Base-by-base conservation (phyloP, 306 rosid species). In the Glycine tomentella region DNA sequence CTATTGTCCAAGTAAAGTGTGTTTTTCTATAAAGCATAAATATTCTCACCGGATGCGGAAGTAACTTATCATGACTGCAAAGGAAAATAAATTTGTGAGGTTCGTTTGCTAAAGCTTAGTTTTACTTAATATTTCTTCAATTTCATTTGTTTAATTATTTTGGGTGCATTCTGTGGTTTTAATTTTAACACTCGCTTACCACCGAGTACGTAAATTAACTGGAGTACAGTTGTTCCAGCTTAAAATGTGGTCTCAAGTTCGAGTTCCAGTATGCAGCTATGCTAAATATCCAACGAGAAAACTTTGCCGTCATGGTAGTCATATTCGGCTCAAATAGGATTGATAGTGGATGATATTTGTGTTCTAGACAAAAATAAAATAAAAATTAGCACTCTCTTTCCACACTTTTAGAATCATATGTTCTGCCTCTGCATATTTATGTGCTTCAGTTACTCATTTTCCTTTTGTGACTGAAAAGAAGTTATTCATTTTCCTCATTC, bases 41-140 rank as follows among this genome's bases (percentile, higher is more conserved):
- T 51, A 77, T 69, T 51, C 77, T 72, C 48, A 25, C 69, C 57
- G 66, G 48, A 42, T 51, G 64, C 9, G 4, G 75, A 64, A 70
- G 38, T 49, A 62, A 72, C 33, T 61, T 79, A 83, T 31, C 80
- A 90, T 94, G 97, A 66, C 75, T 46, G 7, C 74, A 44, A 80
- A 62, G 84, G 85, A 74, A 78, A 63, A 46, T 14, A 88, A 77
- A 74, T 86, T 83, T 90, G 89, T 88, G 52, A 94, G 97, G 98
- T 94, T 80, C 66, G 92, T 86, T 67, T 13, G 55, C 72, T 67
- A 55, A 78, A 16, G 25, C 77, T 51, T 81, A 3, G n/a, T 59
- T 3, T 83, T 55, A 52, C 31, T 25, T 45, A 48, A 36, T 69
- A 56, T 79, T 53, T 64, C 16, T 63, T 25, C 31, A 25, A 25